Base-by-base conservation (phyloP, 805 yeast species). In the Teunomyces tritomae region DNA sequence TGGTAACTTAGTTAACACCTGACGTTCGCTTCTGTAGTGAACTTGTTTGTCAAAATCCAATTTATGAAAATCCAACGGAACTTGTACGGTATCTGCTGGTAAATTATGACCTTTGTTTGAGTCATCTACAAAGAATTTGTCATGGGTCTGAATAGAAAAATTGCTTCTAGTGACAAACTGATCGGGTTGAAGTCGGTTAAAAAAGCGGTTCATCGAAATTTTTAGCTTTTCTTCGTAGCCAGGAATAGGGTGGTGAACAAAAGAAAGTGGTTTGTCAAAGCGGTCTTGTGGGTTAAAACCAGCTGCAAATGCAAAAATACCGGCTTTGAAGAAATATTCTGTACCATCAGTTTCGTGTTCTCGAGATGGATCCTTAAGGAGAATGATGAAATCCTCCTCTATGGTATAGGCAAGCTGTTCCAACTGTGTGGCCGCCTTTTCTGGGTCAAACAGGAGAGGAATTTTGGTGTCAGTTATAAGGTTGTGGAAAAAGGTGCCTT, bases 231-330 rank as follows among this genome's bases (percentile, higher is more conserved):
- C 48, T 49, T 70, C 68, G 48, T 73, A 73, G 0, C 73, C 73
- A 1, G 78, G 78, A 29, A 73, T 62, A 2, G 77, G 78, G 26
- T 59, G 70, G 49, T 73, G 78, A 14, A 73, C 59, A 34, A 59
- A 57, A 8, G 71, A 61, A 30, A 73, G 58, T 1, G 77, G 77
- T 27, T 54, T 62, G 47, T 71, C 63, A 54, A 73, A 65, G 13
- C 71, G 58, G 41, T 68, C 70, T 9, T 28, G 29, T 1, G 78
- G 78, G 45, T 70, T 62, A 46, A 73, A 73, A 0, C 78, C 78
- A 17, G 74, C 74, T 1, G 78, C 76, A 59, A 73, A 73, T 5
- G 73, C 77, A 60, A 72, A 73, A 1, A 73, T 59, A 0, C 77
- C 77, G 1, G 67, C 77, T 50, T 72, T 73, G 64, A 71, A 71